A percentile compares a stretch with the other conserved stretches of the same genome.
phyloP scores from a whole-genome alignment of 306 rosid genomes.

The Biancaea sappan region DNA sequence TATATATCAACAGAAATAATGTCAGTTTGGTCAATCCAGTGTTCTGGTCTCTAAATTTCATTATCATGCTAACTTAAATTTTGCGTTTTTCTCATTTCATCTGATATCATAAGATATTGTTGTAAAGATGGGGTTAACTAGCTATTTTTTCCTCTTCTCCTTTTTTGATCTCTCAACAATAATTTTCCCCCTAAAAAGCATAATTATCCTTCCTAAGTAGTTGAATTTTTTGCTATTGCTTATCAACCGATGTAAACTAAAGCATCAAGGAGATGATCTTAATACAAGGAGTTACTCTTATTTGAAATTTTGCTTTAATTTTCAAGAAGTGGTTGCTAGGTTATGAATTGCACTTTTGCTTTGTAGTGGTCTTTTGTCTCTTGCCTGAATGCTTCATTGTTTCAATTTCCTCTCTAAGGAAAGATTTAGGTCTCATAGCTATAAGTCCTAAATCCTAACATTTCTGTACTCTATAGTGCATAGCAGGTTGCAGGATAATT shows the following conservation, averaged over 20 bases:
- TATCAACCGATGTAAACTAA: conserved; percentile 7
- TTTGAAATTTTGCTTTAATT: not conserved
- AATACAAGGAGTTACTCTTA: conserved; percentile 32
- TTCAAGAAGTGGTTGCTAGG: not conserved
- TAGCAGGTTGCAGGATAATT: conserved; percentile 1
- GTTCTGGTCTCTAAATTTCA: conserved; percentile 19
- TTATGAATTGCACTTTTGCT: not conserved
- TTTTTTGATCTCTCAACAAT: not conserved
- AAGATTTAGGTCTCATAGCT: conserved; percentile 1
- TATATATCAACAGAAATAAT: conserved; percentile 19
- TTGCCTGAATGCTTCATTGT: not conserved
- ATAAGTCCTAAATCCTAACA: not conserved
- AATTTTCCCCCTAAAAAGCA: not conserved
- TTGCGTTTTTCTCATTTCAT: not conserved
- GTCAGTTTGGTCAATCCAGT: conserved; percentile 34
- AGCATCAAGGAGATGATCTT: not conserved
- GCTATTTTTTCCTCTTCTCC: conserved; percentile 27
- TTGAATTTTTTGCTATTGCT: conserved; percentile 1
- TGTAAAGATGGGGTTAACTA: conserved; percentile 37
- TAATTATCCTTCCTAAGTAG: conserved; percentile 6
- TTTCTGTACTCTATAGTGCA: not conserved
- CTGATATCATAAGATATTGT: not conserved
- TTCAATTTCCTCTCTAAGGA: not conserved
- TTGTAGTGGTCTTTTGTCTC: conserved; percentile 24
- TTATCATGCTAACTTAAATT: not conserved